A percentile compares a stretch with the other conserved stretches of the same genome.
Evolutionary conservation across 176 grass and related monocot genomes (phyloP).

Genomic region (Tillandsia fasciculata): DNA sequence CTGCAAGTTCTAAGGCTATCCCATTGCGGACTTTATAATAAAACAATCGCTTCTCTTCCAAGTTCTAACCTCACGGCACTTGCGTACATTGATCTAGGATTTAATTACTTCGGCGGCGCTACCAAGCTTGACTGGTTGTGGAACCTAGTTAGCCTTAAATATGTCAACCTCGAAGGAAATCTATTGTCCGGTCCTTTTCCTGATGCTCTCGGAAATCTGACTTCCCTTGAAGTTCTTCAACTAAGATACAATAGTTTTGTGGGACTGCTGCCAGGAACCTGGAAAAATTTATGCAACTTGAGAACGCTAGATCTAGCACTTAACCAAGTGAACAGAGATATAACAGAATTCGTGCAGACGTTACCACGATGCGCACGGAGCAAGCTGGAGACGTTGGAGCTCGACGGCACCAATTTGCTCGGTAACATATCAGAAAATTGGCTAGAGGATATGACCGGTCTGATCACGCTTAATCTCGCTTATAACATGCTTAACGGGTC

Average conservation of each 20-base stretch:
- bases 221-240: not conserved
- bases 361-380: not conserved
- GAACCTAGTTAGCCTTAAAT: not conserved
- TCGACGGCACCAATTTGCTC: conserved; percentile 1
- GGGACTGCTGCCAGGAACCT: not conserved
- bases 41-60: not conserved
- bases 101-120: not conserved
- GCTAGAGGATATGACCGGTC: not conserved
- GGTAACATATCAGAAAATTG: conserved; percentile 6
- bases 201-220: conserved; percentile 19
- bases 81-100: conserved; percentile 6
- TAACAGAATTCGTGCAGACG: not conserved
- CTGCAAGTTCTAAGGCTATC: not conserved
- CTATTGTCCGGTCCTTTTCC: not conserved
- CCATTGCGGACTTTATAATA: not conserved
- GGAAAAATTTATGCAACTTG: conserved; percentile 9
- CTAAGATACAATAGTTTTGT: not conserved
- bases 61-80: conserved; percentile 24
- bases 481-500: conserved; percentile 7
- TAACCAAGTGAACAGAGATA: not conserved
- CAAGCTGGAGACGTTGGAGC: not conserved
- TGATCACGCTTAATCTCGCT: not conserved
- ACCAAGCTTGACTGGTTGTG: conserved; percentile 18
- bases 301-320: not conserved
- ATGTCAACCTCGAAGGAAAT: not conserved